Base-by-base conservation (phyloP, 768 basidiomycete species). In the Pulveroboletus sp. region DNA sequence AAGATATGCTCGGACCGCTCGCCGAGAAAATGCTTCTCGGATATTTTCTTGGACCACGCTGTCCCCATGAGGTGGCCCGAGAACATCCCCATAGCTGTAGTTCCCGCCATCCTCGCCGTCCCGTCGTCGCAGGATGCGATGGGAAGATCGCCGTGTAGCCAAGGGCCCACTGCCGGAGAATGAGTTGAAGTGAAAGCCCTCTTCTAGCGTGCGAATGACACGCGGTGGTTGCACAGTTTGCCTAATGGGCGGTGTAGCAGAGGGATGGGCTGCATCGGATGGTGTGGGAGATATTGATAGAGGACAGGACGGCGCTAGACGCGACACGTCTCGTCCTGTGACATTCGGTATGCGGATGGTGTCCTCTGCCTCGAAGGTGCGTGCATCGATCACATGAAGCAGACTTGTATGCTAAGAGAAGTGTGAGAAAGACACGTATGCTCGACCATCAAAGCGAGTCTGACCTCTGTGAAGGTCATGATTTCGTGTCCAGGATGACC, bases 401-500 rank as follows among this genome's bases (percentile, higher is more conserved):
- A 86, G 68, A 28, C 80, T 84, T 2, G 89, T 88, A 63, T 95
- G 92, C 89, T 93, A 57, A 18, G 15, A 42, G 28, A 49, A 41
- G 43, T 11, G 53, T 66, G 21, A 58, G 43, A 10, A 43, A 51
- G 47, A 18, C 31, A 15, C 9, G 30, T 41, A 27, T 43, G 18
- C 15, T 46, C 31, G 5, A 32, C 8, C n/a, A 26, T 2, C 3
- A 51, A 26, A 39, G 27, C 13, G 14, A 46, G 8, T 51, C 80
- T 47, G 54, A 92, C 91, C 82, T 94, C 93, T 14, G 93, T 91
- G 69, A 93, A 96, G 0, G 82, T 83, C 80, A 95, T 80, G 1
- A 93, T 66, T 67, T 95, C 93, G 53, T 80, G 78, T 24, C 81
- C 79, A 39, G 69, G 60, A 13, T 69, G 68, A 51, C 71, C 75